These are phyloP conservation scores for Trametes meyenii DNA, from an alignment of 768 basidiomycete genomes.

Conservation along the genomic window DNA sequence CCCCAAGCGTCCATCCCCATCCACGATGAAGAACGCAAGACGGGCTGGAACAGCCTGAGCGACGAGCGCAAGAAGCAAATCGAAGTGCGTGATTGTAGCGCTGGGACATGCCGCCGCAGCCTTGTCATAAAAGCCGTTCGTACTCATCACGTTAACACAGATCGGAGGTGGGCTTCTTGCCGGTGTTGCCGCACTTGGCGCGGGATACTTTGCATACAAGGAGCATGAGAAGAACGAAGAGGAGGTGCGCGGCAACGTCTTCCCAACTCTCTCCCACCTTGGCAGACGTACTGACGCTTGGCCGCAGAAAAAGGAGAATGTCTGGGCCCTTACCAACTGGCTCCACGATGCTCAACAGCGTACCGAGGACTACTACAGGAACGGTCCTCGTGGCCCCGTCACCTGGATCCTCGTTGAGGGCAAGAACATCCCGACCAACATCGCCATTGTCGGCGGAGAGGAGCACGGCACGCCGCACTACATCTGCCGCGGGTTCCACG, in stretches of 20 bases:
- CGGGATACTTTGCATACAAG: constrained; percentile 54
- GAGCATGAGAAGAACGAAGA: constrained; percentile 60
- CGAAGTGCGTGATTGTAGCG: constrained; percentile 41
- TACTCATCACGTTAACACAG: constrained; percentile 36
- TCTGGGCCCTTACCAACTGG: constrained; percentile 59
- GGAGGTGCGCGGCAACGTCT: constrained; percentile 42
- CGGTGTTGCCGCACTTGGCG: constrained; percentile 55
- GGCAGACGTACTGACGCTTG: constrained; percentile 1
- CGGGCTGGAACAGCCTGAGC: constrained; percentile 58
- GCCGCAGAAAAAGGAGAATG: constrained; percentile 49
- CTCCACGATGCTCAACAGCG: constrained; percentile 56
- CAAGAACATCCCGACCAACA: constrained; percentile 54
- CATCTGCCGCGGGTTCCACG: constrained; percentile 59
- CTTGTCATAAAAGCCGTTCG: background rate
- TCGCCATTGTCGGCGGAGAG: constrained; percentile 60
- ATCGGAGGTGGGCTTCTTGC: constrained; percentile 65
- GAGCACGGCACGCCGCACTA: constrained; percentile 56
- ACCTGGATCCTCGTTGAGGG: constrained; percentile 68
- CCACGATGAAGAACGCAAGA: constrained; percentile 50
- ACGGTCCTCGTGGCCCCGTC: constrained; percentile 49
- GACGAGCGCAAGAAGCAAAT: constrained; percentile 60
- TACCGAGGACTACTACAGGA: constrained; percentile 48
- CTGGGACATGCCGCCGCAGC: background rate
- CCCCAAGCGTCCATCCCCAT: constrained; percentile 36
- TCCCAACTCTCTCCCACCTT: background rate